phyloP scores from a whole-genome alignment of 1,139 yeast genomes.

The Wickerhamomyces sp. region DNA sequence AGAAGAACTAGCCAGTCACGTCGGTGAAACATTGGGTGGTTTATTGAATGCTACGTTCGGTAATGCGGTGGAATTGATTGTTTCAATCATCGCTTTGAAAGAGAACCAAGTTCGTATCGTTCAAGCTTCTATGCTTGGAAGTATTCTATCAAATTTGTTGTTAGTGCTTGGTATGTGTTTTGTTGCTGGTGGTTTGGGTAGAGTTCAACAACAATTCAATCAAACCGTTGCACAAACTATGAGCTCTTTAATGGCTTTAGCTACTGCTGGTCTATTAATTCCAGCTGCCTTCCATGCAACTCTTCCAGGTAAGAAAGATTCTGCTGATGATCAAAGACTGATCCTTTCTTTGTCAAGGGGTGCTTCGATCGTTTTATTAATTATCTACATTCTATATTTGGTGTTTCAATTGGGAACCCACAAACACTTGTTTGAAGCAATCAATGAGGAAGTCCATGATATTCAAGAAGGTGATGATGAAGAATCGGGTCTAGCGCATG shows the following conservation, averaged over 20 bases:
- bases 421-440: conserved; percentile 49
- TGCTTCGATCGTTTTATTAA: conserved; percentile 70
- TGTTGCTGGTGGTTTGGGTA: conserved; percentile 84
- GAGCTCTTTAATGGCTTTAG: conserved; percentile 88
- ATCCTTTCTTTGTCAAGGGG: conserved; percentile 81
- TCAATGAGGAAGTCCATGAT: conserved; percentile 18
- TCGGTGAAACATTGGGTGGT: conserved; percentile 88
- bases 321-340: conserved; percentile 35
- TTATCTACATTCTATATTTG: conserved; percentile 75
- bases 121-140: conserved; percentile 95
- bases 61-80: conserved; percentile 89
- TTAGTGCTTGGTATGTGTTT: conserved; percentile 95
- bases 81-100: conserved; percentile 80
- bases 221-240: conserved; percentile 97
- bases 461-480: conserved; percentile 10
- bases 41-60: conserved; percentile 94
- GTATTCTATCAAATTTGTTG: conserved; percentile 79
- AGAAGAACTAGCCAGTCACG: conserved; percentile 81
- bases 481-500: conserved; percentile 16
- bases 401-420: conserved; percentile 89
- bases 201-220: conserved; percentile 83
- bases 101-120: conserved; percentile 90
- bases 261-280: conserved; percentile 79
- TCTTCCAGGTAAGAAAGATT: conserved; percentile 40
- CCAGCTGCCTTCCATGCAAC: conserved; percentile 97